Evolutionary conservation across 176 grass and related monocot species (phyloP), one percentile per base, ranked within the genome.

Genomic region (Panicum miliaceum): DNA sequence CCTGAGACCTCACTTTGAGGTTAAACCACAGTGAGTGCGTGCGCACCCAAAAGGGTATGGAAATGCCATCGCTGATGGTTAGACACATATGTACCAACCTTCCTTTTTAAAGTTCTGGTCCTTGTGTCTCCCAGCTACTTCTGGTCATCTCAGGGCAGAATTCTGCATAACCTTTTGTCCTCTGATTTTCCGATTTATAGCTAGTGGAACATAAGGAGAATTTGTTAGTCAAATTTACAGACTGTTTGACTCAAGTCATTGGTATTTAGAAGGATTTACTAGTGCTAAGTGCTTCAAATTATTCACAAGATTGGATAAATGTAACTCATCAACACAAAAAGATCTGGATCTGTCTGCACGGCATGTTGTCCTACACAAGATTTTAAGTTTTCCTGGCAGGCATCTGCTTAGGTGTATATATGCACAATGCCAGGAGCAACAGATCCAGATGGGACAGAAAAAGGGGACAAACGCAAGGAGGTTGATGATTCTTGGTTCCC

Each of bases 1-100:
- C 79, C 8, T 62, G 20, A 54, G 74, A 72, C 78, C 82, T 85
- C 82, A 35, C 59, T 88, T 81, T 91, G 82, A 82, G 86, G 82
- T 82, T 85, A 88, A 90, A 78, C 69, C 80, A 54, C 35, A 35
- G 25, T 26, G 61, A 87, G 42, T 46, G 65, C 48, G 34, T 81
- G 38, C 62, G n/a, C 82, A 76, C 75, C 52, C 60, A 87, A 84
- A 84, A 83, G 51, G 7, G 62, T 57, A 69, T 38, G 20, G 15
- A 59, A 74, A 87, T 79, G 62, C 18, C 29, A 43, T 75, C 25
- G 41, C 68, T 86, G 84, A 83, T 79, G 47, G 84, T 86, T 86
- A 79, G 80, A 90, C 51, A 89, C 70, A 78, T 25, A 51, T 42
- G 25, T 26, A 83, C 37, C 75, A 61, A 81, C 89, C 80, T 87